phyloP scores from a whole-genome alignment of 192 early-diverging fungal genomes.

The Coemansia sp. region DNA sequence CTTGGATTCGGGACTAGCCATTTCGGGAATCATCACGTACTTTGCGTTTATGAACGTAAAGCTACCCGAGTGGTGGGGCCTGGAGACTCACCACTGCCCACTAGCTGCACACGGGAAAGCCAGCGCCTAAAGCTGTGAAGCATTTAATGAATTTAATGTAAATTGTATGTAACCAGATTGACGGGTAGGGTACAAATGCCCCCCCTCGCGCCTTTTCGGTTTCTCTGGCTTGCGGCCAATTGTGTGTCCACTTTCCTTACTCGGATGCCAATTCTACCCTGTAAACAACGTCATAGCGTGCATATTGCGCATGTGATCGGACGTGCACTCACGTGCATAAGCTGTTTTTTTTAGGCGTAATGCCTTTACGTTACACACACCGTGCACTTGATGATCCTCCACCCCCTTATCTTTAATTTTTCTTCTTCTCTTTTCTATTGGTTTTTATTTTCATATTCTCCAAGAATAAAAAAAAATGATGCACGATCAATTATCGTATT shows the following conservation, averaged over 20 bases:
- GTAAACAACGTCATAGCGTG: too few relatives aligned
- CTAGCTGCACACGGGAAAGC: slow-evolving; percentile 20
- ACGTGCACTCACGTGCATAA: not conserved
- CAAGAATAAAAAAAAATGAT: slow-evolving; percentile 45
- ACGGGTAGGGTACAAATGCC: too few relatives aligned
- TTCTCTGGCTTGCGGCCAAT: too few relatives aligned
- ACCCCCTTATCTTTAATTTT: slow-evolving; percentile 1
- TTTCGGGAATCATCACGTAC: slow-evolving; percentile 50
- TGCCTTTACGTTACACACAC: not conserved
- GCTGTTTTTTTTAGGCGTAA: not conserved
- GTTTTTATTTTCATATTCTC: not conserved
- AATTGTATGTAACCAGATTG: too few relatives aligned
- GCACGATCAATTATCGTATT: slow-evolving; percentile 46
- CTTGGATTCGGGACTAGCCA: slow-evolving; percentile 55
- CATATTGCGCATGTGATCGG: slow-evolving; percentile 6
- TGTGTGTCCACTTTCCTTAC: too few relatives aligned
- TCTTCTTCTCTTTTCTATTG: not conserved
- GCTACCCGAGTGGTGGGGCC: slow-evolving; percentile 52
- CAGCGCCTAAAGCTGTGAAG: not conserved
- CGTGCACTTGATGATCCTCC: too few relatives aligned
- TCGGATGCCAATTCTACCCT: too few relatives aligned
- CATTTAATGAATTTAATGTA: not conserved
- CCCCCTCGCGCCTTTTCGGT: too few relatives aligned
- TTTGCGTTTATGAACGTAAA: slow-evolving; percentile 40
- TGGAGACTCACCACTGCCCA: slow-evolving; percentile 36